These are phyloP conservation scores for Penicillium freii DNA, from an alignment of 2,329 filamentous ascomycete species.

Conservation along the genomic window DNA sequence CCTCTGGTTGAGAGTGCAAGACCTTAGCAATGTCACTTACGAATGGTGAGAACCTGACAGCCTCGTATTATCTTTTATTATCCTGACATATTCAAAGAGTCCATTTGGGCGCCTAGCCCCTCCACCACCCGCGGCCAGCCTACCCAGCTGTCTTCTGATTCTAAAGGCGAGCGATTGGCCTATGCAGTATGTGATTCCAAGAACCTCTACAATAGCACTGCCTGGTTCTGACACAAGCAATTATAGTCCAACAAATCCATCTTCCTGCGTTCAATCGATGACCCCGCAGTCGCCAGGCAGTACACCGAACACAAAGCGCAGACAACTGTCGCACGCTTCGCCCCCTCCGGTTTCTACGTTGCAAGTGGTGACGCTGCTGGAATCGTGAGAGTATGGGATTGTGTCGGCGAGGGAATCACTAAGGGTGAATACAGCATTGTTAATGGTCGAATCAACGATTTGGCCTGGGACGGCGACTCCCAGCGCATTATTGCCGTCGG, in stretches of 20 bases:
- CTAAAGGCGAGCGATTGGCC: constrained; percentile 85
- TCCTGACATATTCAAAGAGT: constrained; percentile 47
- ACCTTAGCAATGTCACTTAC: constrained; percentile 44
- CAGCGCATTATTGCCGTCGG: constrained; percentile 96
- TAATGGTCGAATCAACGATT: constrained; percentile 89
- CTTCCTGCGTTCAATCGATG: constrained; percentile 91
- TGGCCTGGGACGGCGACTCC: constrained; percentile 96
- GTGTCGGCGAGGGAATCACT: constrained; percentile 77
- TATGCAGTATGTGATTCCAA: constrained; percentile 69
- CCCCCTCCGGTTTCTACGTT: constrained; percentile 91
- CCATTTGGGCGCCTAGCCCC: constrained; percentile 81
- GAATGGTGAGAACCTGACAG: constrained; percentile 36
- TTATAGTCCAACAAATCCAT: constrained; percentile 90
- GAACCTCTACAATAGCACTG: background rate
- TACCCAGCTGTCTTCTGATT: constrained; percentile 81
- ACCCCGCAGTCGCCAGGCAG: constrained; percentile 79
- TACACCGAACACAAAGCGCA: constrained; percentile 87
- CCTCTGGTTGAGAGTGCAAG: constrained; percentile 11
- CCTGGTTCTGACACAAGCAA: constrained; percentile 1
- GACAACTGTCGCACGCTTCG: constrained; percentile 90
- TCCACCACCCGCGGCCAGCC: constrained; percentile 80
- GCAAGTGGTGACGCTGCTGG: constrained; percentile 87
- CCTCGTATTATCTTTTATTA: background rate
- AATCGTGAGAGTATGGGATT: constrained; percentile 87
- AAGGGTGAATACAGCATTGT: constrained; percentile 96